Base-by-base conservation (phyloP, 2,329 filamentous ascomycete genomes). In the Dactylella cylindrospora region DNA sequence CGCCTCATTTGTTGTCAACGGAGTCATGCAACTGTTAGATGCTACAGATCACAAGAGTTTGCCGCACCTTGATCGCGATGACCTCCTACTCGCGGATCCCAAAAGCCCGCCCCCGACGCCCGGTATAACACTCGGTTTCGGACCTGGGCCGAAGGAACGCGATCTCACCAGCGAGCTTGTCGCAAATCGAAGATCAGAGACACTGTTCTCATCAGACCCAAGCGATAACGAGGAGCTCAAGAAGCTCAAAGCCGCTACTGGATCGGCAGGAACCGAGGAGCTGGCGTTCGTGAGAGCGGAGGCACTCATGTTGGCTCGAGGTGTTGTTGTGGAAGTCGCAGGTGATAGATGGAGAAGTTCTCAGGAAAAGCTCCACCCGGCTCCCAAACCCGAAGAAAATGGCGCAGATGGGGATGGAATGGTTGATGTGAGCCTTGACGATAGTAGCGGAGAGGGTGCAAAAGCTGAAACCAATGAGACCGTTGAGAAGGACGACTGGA, bases 241-340 rank as follows among this genome's bases (percentile, higher is more conserved):
- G 0, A 81, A 83, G 51, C 73, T 80, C 12, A 84, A 83, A 62
- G 69, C 75, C 5, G 55, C 67, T 9, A 66, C 68, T 9, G 67
- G 71, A 1, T 77, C 74, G 59, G 76, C 76, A 10, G 90, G 91
- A 0, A 76, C 90, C 0, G 86, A 94, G 70, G 86, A 94, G 50
- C 76, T 97, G 19, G 88, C 90, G 28, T 87, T 88, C 36, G 83
- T 84, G 61, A 80, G 91, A 68, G 91, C 88, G 4, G 89, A 95
- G 69, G 78, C 97, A 2, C 85, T 89, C 62, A 76, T 88, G 52
- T 75, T 95, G 32, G 90, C 89, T 6, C 80, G 91, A 51, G 88
- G 87, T 65, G 80, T 93, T 3, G 76, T 97, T 0, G 77, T 45
- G 82, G 88, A 65, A 88, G 85, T 94, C 88, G 89, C 76, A 77